Base-by-base conservation (phyloP, 495 filamentous ascomycete species). In the Annulohypoxylon bovei region DNA sequence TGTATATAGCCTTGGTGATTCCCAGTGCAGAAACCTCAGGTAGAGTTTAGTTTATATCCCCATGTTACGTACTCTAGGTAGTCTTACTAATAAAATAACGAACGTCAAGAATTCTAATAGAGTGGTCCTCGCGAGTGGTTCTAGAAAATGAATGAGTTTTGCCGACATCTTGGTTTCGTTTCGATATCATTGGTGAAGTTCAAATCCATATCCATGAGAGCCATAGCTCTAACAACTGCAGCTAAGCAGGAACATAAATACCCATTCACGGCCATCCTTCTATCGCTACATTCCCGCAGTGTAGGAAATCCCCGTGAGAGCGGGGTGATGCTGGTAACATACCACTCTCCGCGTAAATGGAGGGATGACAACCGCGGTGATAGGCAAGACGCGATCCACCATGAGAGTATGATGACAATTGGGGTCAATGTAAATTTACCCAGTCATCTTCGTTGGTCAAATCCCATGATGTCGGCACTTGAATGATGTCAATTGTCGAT, bases 1-100 rank as follows among this genome's bases (percentile, higher is more conserved):
- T 80, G 42, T 81, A 82, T 20, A 80, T 4, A 6, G 37, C 44
- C 30, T 64, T 72, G 22, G 69, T 60, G 39, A 72, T 59, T 27
- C 63, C 69, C 2, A 72, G 16, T 3, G 58, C 54, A 6, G 54
- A 22, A 4, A 16, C 14, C 69, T 71, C 60, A 11, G n/a, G 28
- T 4, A 4, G 27, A 40, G 37, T 67, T 71, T 11, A 72, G 64
- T 32, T 33, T n/a, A 39, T 23, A 53, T 12, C 37, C 4, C 20
- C 14, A 22, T 39, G 16, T 9, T 8, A 9, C 16, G 12, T 33
- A 2, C 0, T 23, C 37, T 5, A 12, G 18, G n/a, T 22, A 22
- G n/a, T 6, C 69, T 69, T 64, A 72, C 69, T 55, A 72, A 22
- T 47, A 72, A 3, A 33, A 58, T 6, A 9, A 8, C 32, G 39